Evolutionary conservation across 2,329 filamentous ascomycete genomes (phyloP), one percentile per base, ranked within the genome.

Genomic region (Talaromyces sp.): DNA sequence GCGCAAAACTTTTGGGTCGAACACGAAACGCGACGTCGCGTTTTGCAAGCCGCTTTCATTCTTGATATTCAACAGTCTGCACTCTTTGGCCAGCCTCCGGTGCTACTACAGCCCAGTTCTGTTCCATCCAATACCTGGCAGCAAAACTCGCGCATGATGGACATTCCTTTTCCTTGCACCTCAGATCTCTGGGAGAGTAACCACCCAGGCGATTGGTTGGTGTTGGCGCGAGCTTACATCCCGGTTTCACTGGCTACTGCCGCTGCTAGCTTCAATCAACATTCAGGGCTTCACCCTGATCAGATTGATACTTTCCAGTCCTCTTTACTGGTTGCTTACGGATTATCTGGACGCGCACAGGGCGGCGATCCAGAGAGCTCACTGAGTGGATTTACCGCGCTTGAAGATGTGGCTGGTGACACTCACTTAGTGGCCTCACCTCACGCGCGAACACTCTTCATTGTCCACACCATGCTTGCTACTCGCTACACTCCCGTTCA

Each of bases 1-100:
- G 71, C 71, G 6, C 67, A 72, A 55, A 70, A 70, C 35, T 71
- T 72, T 60, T 75, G 71, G 72, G 62, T 72, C 26, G 71, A 73
- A 56, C 70, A 73, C 54, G 71, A 75, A 63, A 69, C 71, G 0
- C 64, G 72, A 31, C 63, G 72, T 55, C 64, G 72, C 19, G 69
- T 75, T 26, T 66, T 74, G 32, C 71, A 73, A 58, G 71, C 72
- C 10, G 67, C 67, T 17, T 71, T 70, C 27, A 68, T 74, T 14
- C 64, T 75, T 26, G 72, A 75, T 58, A 66, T 68, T 24, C 68
- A 73, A 51, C 71, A 73, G 41, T 68, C 66, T 19, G 63, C 60
- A 14, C 57, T 75, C 2, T 73, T 74, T 60, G 70, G 69, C 55
- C 70, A 73, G 54, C 69, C 67, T 4, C 61, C 68, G 17, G 69